phyloP scores from a whole-genome alignment of 306 rosid species.

The Benincasa hispida region DNA sequence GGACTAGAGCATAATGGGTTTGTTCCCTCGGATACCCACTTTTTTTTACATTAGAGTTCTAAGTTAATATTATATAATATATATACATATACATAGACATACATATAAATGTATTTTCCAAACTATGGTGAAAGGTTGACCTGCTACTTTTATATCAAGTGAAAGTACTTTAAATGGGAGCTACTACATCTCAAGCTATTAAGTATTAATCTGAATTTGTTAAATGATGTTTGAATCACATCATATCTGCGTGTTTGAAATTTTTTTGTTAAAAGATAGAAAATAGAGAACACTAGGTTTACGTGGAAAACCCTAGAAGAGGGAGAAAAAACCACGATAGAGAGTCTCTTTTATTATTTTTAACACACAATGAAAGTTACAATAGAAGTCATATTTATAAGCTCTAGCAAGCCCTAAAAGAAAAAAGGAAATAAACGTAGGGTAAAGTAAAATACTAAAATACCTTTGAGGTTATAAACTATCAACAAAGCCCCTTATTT shows the following conservation, averaged over 20 bases:
- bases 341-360: no score
- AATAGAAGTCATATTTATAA: no score
- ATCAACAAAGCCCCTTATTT: no score
- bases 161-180: background rate
- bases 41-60: background rate
- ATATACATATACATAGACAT: background rate
- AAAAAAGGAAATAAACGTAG: no score
- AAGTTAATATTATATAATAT: background rate
- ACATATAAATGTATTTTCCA: background rate
- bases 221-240: background rate
- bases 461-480: no score
- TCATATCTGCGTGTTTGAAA: background rate
- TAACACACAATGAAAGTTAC: no score
- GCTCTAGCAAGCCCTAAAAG: no score
- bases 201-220: background rate
- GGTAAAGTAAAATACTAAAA: no score
- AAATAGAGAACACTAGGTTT: no score
- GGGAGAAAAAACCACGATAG: no score
- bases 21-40: constrained; percentile 25
- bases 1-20: constrained; percentile 97
- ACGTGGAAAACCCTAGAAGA: no score
- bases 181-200: background rate
- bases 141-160: background rate
- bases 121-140: background rate
- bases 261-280: no score